A percentile compares a stretch with the other conserved stretches of the same genome.
phyloP scores from a whole-genome alignment of 805 yeast species.

The Schwanniomyces vanrijiae region DNA sequence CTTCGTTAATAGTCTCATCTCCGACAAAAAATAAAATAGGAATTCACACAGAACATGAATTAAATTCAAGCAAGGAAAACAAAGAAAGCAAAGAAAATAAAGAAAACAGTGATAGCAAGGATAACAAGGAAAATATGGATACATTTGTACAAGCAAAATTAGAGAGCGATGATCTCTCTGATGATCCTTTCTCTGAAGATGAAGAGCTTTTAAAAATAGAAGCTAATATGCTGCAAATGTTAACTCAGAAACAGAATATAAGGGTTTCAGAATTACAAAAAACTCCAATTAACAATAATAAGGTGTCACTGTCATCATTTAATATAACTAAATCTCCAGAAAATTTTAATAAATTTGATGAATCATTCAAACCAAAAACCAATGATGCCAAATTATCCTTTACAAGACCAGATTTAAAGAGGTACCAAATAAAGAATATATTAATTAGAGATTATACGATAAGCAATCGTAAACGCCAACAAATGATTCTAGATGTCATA shows the following conservation, averaged over 20 bases:
- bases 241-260: background rate
- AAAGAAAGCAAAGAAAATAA: no score
- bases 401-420: constrained; percentile 44
- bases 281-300: background rate
- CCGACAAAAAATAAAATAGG: background rate
- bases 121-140: no score
- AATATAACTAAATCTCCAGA: background rate
- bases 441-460: constrained; percentile 28
- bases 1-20: constrained; percentile 1
- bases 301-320: background rate
- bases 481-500: constrained; percentile 54
- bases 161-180: constrained; percentile 3
- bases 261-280: background rate
- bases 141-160: background rate
- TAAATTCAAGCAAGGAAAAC: no score
- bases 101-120: no score
- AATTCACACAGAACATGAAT: no score
- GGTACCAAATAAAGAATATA: constrained; percentile 46
- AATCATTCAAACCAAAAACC: background rate
- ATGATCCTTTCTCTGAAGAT: constrained; percentile 21
- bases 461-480: constrained; percentile 34
- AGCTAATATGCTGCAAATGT: background rate
- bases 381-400: constrained; percentile 41
- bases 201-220: background rate
- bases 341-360: background rate